phyloP scores from a whole-genome alignment of 305 asterid species.

The Fraxinus albicans region DNA sequence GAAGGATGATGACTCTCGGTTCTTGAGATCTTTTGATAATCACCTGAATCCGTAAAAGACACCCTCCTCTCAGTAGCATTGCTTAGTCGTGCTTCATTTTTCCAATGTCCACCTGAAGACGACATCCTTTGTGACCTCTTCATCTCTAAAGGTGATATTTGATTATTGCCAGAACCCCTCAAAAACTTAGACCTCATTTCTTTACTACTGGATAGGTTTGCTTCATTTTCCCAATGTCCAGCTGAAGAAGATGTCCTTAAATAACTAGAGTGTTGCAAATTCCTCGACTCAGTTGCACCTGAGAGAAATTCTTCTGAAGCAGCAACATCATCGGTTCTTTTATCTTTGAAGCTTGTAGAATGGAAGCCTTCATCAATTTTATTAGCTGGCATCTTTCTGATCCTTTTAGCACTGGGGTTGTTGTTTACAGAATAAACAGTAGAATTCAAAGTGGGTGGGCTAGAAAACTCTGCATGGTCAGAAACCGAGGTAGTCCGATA shows the following conservation, averaged over 20 bases:
- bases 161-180: constrained; percentile 32
- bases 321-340: constrained; percentile 30
- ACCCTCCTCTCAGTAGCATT: constrained; percentile 31
- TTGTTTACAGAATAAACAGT: constrained; percentile 28
- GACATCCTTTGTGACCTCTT: constrained; percentile 33
- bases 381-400: constrained; percentile 23
- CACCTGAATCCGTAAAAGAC: constrained; percentile 29
- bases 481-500: constrained; percentile 23
- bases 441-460: constrained; percentile 15
- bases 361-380: constrained; percentile 28
- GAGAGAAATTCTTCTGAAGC: constrained; percentile 23
- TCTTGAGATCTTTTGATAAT: constrained; percentile 24
- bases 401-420: constrained; percentile 21
- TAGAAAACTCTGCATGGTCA: constrained; percentile 28
- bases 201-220: constrained; percentile 24
- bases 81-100: constrained; percentile 26
- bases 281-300: constrained; percentile 26
- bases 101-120: constrained; percentile 32
- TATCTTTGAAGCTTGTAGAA: constrained; percentile 23
- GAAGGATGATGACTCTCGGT: constrained; percentile 21
- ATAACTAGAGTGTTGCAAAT: constrained; percentile 27
- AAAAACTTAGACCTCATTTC: constrained; percentile 26
- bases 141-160: constrained; percentile 30
- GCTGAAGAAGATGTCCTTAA: constrained; percentile 27
- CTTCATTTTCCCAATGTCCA: constrained; percentile 25